Conservation (phyloP, 169 alveolate genomes). For the Plasmodium relictum region DNA sequence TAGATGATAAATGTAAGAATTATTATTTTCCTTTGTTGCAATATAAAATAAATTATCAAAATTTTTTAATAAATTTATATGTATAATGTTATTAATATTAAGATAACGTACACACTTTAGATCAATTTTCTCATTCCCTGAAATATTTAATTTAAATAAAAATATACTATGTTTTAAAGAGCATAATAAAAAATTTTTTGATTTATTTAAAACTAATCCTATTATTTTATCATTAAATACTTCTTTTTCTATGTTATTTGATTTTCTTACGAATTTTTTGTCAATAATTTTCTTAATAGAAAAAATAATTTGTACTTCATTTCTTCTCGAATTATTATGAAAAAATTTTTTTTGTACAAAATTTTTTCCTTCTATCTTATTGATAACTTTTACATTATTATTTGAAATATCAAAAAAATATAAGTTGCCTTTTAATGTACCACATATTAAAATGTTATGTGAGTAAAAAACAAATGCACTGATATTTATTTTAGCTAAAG, state of each 20-base stretch:
- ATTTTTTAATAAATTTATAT: conserved; percentile 25
- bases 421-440: conserved; percentile 30
- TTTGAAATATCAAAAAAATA: conserved; percentile 33
- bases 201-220: conserved; percentile 32
- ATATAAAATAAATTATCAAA: conserved; percentile 51
- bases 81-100: conserved; percentile 13
- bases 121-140: conserved; percentile 53
- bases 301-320: neutral
- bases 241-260: neutral
- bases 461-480: conserved; percentile 48
- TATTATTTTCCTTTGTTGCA: conserved; percentile 12
- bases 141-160: conserved; percentile 22
- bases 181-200: conserved; percentile 22
- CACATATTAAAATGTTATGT: conserved; percentile 39
- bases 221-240: conserved; percentile 14
- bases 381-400: conserved; percentile 27
- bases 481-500: conserved; percentile 9
- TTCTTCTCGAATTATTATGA: neutral
- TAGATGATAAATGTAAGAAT: conserved; percentile 13
- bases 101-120: conserved; percentile 26
- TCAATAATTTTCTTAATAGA: neutral
- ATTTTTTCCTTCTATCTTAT: conserved; percentile 2
- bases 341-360: neutral
- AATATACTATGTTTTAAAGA: conserved; percentile 14
- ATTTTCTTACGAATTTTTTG: neutral